These are phyloP conservation scores for Apophysomyces elegans DNA, from an alignment of 371 early-diverging fungal genomes.

Conservation along the genomic window DNA sequence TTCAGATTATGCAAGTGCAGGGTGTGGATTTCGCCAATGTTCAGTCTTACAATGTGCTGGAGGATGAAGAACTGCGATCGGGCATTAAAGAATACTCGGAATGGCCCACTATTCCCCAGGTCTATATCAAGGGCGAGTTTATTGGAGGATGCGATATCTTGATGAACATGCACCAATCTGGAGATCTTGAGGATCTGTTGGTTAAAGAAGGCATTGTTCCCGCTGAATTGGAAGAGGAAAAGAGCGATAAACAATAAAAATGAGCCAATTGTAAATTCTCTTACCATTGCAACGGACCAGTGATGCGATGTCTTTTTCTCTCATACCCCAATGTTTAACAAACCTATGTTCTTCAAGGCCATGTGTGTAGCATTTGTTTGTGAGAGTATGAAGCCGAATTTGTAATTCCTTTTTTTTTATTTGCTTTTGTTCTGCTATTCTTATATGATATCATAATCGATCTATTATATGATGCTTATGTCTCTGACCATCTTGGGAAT, in stretches of 20 bases:
- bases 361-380: no score
- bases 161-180: constrained; percentile 89
- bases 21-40: constrained; percentile 73
- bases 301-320: no score
- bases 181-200: constrained; percentile 86
- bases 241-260: constrained; percentile 28
- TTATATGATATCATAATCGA: neutral
- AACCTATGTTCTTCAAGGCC: no score
- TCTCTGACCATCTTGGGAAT: constrained; percentile 12
- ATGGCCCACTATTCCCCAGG: constrained; percentile 99
- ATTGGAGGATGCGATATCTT: constrained; percentile 97
- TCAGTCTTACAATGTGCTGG: constrained; percentile 85
- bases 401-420: neutral
- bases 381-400: neutral
- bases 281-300: no score
- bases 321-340: no score
- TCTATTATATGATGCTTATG: constrained; percentile 14
- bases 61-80: constrained; percentile 86
- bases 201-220: constrained; percentile 79
- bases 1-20: constrained; percentile 88
- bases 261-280: neutral
- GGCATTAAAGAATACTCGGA: constrained; percentile 95
- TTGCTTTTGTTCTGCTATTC: constrained; percentile 11
- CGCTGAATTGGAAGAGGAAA: constrained; percentile 46
- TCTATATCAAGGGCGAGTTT: constrained; percentile 96